Percentiles rank a stretch among this genome's conserved stretches.
Conservation (phyloP, 2,329 filamentous ascomycete species). For the Penicillium sp. region DNA sequence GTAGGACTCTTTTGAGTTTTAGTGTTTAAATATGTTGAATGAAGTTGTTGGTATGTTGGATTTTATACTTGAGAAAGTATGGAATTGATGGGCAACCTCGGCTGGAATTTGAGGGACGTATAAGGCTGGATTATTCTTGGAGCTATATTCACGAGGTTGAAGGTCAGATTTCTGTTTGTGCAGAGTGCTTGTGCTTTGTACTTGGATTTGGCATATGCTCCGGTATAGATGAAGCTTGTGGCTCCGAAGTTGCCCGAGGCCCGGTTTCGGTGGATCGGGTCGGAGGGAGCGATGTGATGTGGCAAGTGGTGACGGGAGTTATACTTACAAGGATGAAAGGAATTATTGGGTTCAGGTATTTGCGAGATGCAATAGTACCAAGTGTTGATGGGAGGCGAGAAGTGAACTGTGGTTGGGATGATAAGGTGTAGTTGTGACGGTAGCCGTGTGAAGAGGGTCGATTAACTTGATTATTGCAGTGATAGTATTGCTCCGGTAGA, state of each 20-base stretch:
- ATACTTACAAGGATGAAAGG: conserved; percentile 15
- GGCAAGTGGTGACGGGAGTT: conserved; percentile 2
- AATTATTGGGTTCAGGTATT: not conserved
- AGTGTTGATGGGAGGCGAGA: not conserved
- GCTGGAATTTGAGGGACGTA: not conserved
- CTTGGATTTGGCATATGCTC: conserved; percentile 9
- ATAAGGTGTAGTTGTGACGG: not conserved
- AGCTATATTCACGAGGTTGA: not conserved
- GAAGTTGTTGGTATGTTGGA: not conserved
- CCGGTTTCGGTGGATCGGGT: conserved; percentile 15
- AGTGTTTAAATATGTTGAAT: not conserved
- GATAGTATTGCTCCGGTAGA: not conserved
- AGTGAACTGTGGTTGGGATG: not conserved
- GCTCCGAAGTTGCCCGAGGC: conserved; percentile 21
- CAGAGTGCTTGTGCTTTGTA: conserved; percentile 3
- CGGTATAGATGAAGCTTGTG: conserved; percentile 6
- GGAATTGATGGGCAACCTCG: conserved; percentile 8
- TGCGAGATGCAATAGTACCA: not conserved
- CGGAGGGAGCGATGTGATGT: conserved; percentile 14
- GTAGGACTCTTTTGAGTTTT: not conserved
- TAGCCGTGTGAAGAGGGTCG: not conserved
- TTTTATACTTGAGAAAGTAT: not conserved
- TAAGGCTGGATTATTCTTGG: not conserved
- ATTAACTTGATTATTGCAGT: not conserved
- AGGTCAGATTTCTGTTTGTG: conserved; percentile 7